phyloP scores from a whole-genome alignment of 2,329 filamentous ascomycete species.

The Penicillium fuscoglaucum region DNA sequence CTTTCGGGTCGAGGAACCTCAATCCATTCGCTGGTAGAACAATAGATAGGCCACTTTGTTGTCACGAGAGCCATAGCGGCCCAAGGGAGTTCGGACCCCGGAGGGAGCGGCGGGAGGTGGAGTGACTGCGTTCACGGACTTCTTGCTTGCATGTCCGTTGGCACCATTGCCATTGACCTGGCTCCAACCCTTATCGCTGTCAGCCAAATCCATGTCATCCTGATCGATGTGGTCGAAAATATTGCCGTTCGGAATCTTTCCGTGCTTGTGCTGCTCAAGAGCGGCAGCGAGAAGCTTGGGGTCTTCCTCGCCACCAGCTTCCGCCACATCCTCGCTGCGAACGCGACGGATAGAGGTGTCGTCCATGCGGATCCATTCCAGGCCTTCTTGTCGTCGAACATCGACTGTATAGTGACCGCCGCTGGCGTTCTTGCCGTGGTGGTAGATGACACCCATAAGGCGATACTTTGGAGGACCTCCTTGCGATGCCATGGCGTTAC shows the following conservation, averaged over 20 bases:
- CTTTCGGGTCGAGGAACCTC: conserved; percentile 6
- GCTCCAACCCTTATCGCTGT: conserved; percentile 70
- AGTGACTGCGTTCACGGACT: conserved; percentile 71
- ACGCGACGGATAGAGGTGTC: conserved; percentile 88
- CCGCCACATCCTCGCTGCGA: conserved; percentile 82
- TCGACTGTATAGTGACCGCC: conserved; percentile 99
- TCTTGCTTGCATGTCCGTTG: conserved; percentile 57
- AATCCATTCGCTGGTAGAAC: conserved; percentile 78
- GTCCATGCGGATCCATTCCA: conserved; percentile 93
- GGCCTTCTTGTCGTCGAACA: conserved; percentile 87
- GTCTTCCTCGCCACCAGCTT: conserved; percentile 78
- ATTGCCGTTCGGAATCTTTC: conserved; percentile 58
- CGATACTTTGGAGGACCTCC: conserved; percentile 78
- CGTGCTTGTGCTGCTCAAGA: conserved; percentile 65
- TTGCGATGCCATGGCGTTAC: conserved; percentile 63
- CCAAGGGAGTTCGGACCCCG: conserved; percentile 58
- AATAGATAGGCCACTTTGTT: conserved; percentile 97
- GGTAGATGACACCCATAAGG: conserved; percentile 88
- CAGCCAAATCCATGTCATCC: conserved; percentile 67
- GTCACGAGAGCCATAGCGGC: conserved; percentile 68
- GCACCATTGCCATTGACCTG: conserved; percentile 68
- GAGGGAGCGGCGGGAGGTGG: conserved; percentile 53
- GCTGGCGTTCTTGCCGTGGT: conserved; percentile 94
- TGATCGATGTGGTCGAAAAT: conserved; percentile 69
- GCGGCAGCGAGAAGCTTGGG: conserved; percentile 66